Evolutionary conservation across 148 eudicot species (phyloP).

Genomic region (Beta vulgaris): DNA sequence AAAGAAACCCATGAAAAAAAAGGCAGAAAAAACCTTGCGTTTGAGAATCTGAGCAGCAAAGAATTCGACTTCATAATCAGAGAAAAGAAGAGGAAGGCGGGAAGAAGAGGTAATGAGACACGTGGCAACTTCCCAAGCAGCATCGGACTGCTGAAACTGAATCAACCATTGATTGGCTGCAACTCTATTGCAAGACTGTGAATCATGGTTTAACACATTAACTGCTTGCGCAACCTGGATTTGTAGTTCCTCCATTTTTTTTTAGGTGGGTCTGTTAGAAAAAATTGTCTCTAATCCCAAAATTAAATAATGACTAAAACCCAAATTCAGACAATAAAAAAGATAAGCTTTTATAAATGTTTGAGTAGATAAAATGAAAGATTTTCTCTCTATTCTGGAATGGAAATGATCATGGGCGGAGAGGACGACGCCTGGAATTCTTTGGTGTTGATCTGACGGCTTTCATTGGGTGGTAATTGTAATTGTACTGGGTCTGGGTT

Average conservation of each 20-base stretch:
- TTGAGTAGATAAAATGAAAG: too few species aligned
- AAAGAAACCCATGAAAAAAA: background rate
- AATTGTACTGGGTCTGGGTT: background rate
- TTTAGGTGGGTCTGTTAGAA: background rate
- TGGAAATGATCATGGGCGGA: conserved; percentile 31
- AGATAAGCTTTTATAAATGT: too few species aligned
- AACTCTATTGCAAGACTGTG: conserved; percentile 77
- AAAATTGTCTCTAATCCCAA: background rate
- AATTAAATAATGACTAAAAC: background rate
- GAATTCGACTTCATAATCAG: conserved; percentile 73
- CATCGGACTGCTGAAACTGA: conserved; percentile 79
- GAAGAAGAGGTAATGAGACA: conserved; percentile 56
- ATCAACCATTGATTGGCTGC: conserved; percentile 95
- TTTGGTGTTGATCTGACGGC: conserved; percentile 26
- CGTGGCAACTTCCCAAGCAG: conserved; percentile 88
- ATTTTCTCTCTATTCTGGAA: too few species aligned
- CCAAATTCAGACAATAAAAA: background rate
- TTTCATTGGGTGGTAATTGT: conserved; percentile 22
- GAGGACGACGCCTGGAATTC: conserved; percentile 40
- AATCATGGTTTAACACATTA: conserved; percentile 76
- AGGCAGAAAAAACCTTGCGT: conserved; percentile 70
- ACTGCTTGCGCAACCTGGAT: conserved; percentile 84
- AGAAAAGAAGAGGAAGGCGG: conserved; percentile 25
- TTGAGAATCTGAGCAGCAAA: conserved; percentile 98
- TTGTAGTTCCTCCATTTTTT: conserved; percentile 48